These are phyloP conservation scores for Eutrema heterophyllum DNA, from an alignment of 345 rosid genomes.

Conservation along the genomic window DNA sequence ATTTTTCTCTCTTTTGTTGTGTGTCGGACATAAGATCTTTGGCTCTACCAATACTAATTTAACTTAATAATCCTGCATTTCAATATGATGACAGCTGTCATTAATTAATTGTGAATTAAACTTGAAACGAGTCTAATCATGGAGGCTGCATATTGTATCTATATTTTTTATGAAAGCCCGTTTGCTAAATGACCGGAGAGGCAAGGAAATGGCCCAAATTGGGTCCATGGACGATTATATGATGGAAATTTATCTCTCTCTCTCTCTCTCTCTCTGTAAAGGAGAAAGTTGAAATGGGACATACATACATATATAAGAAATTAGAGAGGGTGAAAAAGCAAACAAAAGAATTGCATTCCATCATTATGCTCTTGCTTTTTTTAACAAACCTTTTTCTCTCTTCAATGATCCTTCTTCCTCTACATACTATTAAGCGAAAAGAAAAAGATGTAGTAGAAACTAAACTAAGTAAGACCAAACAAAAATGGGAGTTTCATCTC, in stretches of 20 bases:
- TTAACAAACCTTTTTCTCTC: constrained; percentile 14
- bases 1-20: too few relatives aligned
- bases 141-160: too few relatives aligned
- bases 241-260: neutral
- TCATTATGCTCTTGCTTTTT: constrained; percentile 39
- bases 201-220: neutral
- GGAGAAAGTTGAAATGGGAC: neutral
- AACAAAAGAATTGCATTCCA: constrained; percentile 33
- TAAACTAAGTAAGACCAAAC: neutral
- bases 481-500: constrained; percentile 46
- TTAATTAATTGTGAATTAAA: neutral
- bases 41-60: too few relatives aligned
- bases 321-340: neutral
- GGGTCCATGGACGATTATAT: neutral
- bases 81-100: neutral
- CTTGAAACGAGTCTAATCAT: neutral
- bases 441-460: neutral
- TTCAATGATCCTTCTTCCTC: neutral
- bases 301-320: neutral
- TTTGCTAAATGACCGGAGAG: neutral
- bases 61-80: too few relatives aligned
- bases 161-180: neutral
- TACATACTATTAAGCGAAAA: neutral
- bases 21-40: too few relatives aligned
- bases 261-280: too few relatives aligned